Base-by-base conservation (phyloP, 495 filamentous ascomycete genomes). In the Chaetomidium leptoderma region DNA sequence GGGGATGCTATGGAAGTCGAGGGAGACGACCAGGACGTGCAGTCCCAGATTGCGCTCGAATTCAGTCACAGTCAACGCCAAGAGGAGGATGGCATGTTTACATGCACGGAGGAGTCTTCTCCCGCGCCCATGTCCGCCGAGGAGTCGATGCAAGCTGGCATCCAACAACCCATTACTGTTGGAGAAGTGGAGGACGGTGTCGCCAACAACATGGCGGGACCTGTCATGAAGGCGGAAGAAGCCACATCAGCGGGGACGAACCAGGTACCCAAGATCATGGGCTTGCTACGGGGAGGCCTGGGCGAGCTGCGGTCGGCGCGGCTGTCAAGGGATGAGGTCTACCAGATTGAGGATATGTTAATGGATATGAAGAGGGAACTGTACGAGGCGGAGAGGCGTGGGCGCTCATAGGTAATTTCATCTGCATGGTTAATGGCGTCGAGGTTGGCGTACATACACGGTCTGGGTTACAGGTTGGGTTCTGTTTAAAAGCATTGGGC, bases 351-450 rank as follows among this genome's bases (percentile, higher is more conserved):
- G 58, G 82, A 87, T 60, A 67, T 87, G 64, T 78, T 87, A 57
- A 84, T 86, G 73, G 82, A 87, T 65, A 81, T 85, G 63, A 83
- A 81, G 56, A 76, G 81, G 56, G 80, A 83, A 62, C 71, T 85
- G 60, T 83, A 84, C 63, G 81, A 83, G 49, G 86, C 84, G 35
- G 77, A 78, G 58, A 74, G 72, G 63, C 77, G 84, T 58, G 70
- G 77, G 47, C 60, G 68, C 55, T 23, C 40, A 40, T 64, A 61
- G 53, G 26, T 46, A 44, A 42, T 44, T 30, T 40, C 24, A 30
- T 53, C 36, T 53, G 54, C 54, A 57, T 49, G 45, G 35, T 50
- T 43, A 32, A 33, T 6, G 54, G 54, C 33, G 54, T 49, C 33
- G 40, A 27, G 35, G 16, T 33, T 33, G 40, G 43, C 39, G 32